phyloP scores from a whole-genome alignment of 225 moss, liverwort and hornwort genomes.

The Neckera pumila region DNA sequence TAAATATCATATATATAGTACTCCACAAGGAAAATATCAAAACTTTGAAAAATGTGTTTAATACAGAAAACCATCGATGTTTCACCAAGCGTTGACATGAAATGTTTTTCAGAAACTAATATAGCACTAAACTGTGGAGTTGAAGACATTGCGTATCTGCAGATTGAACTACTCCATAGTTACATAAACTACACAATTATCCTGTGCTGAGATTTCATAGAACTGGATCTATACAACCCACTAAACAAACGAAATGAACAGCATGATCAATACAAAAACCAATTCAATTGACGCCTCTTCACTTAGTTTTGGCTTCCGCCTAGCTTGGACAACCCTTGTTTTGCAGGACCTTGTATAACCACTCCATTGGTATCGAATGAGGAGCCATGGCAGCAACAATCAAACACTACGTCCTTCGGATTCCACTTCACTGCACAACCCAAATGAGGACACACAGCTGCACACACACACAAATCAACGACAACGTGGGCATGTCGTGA shows the following conservation, averaged over 20 bases:
- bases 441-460: conserved; percentile 31
- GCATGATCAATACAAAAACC: not conserved
- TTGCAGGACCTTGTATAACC: conserved; percentile 7
- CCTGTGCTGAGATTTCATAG: not conserved
- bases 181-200: too few relatives aligned
- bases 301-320: not conserved
- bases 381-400: conserved; percentile 31
- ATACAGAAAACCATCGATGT: too few relatives aligned
- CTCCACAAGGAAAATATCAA: too few relatives aligned
- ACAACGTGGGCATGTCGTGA: not conserved
- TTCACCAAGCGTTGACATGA: too few relatives aligned
- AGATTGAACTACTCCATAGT: not conserved
- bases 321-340: not conserved
- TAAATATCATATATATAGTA: too few relatives aligned
- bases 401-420: conserved; percentile 11
- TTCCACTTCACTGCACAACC: conserved; percentile 33
- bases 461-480: not conserved
- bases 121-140: not conserved
- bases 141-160: not conserved
- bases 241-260: not conserved
- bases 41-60: too few relatives aligned
- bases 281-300: not conserved
- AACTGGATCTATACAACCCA: not conserved
- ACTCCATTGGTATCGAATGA: conserved; percentile 2
- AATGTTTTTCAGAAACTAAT: too few relatives aligned